Conservation (phyloP, 805 yeast species). For the Barnettozyma populi region DNA sequence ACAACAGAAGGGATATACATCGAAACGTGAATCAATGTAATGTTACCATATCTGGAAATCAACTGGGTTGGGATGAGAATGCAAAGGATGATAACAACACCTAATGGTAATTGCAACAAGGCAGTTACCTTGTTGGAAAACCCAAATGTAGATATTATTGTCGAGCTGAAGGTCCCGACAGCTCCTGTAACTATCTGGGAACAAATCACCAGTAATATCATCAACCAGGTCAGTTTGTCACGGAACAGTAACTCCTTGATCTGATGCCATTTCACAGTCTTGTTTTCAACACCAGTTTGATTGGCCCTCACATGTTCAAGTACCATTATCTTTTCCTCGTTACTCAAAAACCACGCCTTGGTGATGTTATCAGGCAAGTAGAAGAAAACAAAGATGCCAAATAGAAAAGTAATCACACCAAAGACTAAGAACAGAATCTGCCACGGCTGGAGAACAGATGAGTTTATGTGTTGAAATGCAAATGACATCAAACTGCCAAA, state of each 20-base stretch:
- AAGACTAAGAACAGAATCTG: constrained; percentile 51
- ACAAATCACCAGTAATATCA: constrained; percentile 35
- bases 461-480: constrained; percentile 46
- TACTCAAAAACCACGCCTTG: constrained; percentile 27
- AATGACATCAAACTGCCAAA: constrained; percentile 40
- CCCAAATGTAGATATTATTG: constrained; percentile 17
- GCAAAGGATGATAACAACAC: constrained; percentile 39
- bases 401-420: constrained; percentile 44
- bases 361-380: constrained; percentile 46
- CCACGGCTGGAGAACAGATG: constrained; percentile 42
- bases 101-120: constrained; percentile 48
- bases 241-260: constrained; percentile 35
- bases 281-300: constrained; percentile 45
- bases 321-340: constrained; percentile 34
- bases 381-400: constrained; percentile 39
- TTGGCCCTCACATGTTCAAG: constrained; percentile 36
- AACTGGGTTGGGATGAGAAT: constrained; percentile 34
- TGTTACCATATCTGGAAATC: constrained; percentile 29
- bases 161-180: constrained; percentile 20
- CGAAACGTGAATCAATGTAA: constrained; percentile 31
- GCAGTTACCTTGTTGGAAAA: constrained; percentile 32
- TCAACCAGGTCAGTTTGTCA: constrained; percentile 42
- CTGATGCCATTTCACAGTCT: constrained; percentile 35
- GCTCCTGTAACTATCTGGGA: constrained; percentile 46
- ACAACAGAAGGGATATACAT: constrained; percentile 45